Conservation (phyloP, 495 filamentous ascomycete genomes). For the Acidiella bohemica region DNA sequence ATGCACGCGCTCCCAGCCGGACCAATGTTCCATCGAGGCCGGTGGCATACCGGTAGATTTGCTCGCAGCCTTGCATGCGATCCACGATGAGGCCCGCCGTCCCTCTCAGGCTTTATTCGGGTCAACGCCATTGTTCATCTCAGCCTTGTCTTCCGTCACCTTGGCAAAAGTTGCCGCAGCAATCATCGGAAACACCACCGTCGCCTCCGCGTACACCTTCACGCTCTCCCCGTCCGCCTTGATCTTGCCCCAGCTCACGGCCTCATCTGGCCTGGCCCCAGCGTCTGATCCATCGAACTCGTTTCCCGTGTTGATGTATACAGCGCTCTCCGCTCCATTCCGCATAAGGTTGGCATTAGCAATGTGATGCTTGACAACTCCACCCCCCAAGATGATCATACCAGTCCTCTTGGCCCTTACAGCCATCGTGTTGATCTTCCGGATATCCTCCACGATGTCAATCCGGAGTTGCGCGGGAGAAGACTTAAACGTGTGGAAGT, state of each 20-base stretch:
- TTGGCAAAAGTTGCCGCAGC: slow-evolving; percentile 88
- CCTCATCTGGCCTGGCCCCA: slow-evolving; percentile 88
- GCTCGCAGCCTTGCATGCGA: too few species aligned
- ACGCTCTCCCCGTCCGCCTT: slow-evolving; percentile 72
- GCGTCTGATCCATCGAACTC: slow-evolving; percentile 98
- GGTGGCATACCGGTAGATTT: too few species aligned
- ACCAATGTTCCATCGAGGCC: too few species aligned
- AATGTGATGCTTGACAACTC: slow-evolving; percentile 92
- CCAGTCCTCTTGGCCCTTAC: slow-evolving; percentile 71
- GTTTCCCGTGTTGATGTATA: slow-evolving; percentile 91
- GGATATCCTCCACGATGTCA: slow-evolving; percentile 82
- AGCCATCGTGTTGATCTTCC: slow-evolving; percentile 77
- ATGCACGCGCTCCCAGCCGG: too few species aligned
- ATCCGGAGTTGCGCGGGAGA: slow-evolving; percentile 65
- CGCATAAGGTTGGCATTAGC: slow-evolving; percentile 94
- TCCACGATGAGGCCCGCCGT: too few species aligned
- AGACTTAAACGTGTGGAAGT: slow-evolving; percentile 85
- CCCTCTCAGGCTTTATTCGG: too few species aligned
- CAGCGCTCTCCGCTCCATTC: slow-evolving; percentile 89
- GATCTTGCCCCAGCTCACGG: slow-evolving; percentile 97
- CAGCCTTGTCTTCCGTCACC: too few species aligned
- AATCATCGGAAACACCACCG: slow-evolving; percentile 82
- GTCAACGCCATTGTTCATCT: too few species aligned
- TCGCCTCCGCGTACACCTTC: slow-evolving; percentile 91
- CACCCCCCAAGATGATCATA: slow-evolving; percentile 89